Evolutionary conservation across 2,329 filamentous ascomycete species (phyloP), one percentile per base, ranked within the genome.

Genomic region (Coleophoma crateriformis): DNA sequence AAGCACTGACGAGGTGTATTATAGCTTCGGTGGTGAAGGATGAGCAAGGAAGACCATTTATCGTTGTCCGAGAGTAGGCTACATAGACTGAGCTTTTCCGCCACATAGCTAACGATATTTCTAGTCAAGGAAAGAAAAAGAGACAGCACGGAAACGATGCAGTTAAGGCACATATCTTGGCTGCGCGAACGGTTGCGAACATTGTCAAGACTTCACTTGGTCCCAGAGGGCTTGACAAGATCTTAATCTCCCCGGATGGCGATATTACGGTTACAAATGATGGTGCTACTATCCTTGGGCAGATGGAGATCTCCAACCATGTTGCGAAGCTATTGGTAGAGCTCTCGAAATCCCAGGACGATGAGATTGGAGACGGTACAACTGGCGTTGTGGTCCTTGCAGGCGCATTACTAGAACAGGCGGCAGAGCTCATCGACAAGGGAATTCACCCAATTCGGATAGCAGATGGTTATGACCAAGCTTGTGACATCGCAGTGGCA

Each of bases 221-320:
- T 46, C 94, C 94, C 48, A 87, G 94, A 61, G 94, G 94, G 56
- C 84, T 99, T 66, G 94, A 99, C 78, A 99, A 99, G 78, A 99
- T 99, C 67, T 82, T 99, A 62, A 99, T 99, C 64, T 99, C 94
- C 46, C 88, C 94, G 54, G 94, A 99, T 68, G 94, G 94, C 69
- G 94, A 99, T 72, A 99, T 99, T 69, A 99, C 94, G 54, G 90
- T 99, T 55, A 99, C 94, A 60, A 99, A 99, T 75, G 94, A 99
- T 74, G 94, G 94, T 64, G 95, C 95, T 49, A 99, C 94, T 42
- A 99, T 99, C 64, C 78, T 99, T 60, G 86, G 89, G 63, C 90
- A 95, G 80, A 99, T 99, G 94, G 94, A 99, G 75, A 92, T 99
- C 61, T 88, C 89, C 61, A 97, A 99, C 78, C 92, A 97, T 71